These are phyloP conservation scores for Castanea mollissima DNA, from an alignment of 306 rosid species.

Conservation along the genomic window DNA sequence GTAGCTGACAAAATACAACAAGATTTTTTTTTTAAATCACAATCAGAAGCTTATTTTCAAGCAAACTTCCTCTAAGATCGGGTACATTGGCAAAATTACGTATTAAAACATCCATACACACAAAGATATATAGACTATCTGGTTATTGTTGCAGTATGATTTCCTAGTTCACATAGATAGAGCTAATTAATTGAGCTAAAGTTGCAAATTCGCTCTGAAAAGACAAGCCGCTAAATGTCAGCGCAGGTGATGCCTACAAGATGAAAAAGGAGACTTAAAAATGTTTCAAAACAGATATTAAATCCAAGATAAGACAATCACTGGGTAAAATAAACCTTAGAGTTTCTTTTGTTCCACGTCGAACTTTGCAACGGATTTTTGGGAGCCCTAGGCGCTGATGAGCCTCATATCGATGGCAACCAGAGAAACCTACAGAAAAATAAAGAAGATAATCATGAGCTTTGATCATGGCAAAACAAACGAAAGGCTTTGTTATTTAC, in stretches of 20 bases:
- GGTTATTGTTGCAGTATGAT: neutral
- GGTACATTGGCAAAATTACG: neutral
- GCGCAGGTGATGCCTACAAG: slow-evolving; percentile 89
- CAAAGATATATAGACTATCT: neutral
- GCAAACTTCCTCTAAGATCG: neutral
- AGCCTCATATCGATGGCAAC: slow-evolving; percentile 95
- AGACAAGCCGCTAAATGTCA: slow-evolving; percentile 21
- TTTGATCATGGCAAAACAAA: neutral
- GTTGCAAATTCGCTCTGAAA: slow-evolving; percentile 1
- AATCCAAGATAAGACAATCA: neutral
- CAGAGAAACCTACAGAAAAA: slow-evolving; percentile 69
- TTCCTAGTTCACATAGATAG: neutral
- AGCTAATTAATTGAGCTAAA: slow-evolving; percentile 6
- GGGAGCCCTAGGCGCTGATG: slow-evolving; percentile 91
- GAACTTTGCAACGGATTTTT: slow-evolving; percentile 86
- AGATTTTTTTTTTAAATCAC: neutral
- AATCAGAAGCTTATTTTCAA: neutral
- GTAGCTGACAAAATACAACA: neutral
- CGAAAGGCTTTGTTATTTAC: neutral
- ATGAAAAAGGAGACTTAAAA: slow-evolving; percentile 1
- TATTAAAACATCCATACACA: neutral
- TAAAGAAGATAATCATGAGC: neutral
- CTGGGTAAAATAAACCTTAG: slow-evolving; percentile 46
- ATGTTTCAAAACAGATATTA: neutral
- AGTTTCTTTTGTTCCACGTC: slow-evolving; percentile 93